These are phyloP conservation scores for Nannochloris sp. DNA, from an alignment of 139 green algal species.

Conservation along the genomic window DNA sequence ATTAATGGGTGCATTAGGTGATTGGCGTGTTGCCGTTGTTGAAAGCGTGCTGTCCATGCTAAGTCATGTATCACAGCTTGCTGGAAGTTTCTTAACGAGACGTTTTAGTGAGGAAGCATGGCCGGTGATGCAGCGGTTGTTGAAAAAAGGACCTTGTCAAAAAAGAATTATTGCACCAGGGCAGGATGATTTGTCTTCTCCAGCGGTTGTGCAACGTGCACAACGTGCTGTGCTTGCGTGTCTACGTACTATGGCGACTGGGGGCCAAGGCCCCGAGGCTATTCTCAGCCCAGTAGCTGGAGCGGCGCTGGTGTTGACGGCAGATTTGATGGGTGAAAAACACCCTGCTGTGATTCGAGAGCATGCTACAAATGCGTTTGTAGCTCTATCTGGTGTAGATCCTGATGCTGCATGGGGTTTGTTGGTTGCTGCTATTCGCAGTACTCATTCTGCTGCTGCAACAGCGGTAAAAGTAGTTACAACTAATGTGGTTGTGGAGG, in stretches of 20 bases:
- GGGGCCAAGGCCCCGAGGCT: background rate
- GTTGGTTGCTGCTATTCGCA: slow-evolving; percentile 21
- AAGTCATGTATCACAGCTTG: slow-evolving; percentile 11
- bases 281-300: slow-evolving; percentile 18
- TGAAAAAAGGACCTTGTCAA: slow-evolving; percentile 24
- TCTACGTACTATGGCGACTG: slow-evolving; percentile 12
- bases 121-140: slow-evolving; percentile 47
- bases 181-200: slow-evolving; percentile 19
- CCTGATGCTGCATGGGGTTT: slow-evolving; percentile 57
- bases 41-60: slow-evolving; percentile 16
- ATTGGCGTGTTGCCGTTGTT: slow-evolving; percentile 38
- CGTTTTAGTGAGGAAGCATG: slow-evolving; percentile 51
- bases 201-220: slow-evolving; percentile 33
- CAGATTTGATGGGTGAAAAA: slow-evolving; percentile 28
- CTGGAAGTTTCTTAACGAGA: slow-evolving; percentile 44
- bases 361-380: slow-evolving; percentile 32
- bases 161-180: slow-evolving; percentile 16
- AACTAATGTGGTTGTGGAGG: too few species aligned
- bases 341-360: slow-evolving; percentile 29
- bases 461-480: background rate
- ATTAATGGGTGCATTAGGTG: slow-evolving; percentile 49
- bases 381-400: slow-evolving; percentile 45
- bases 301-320: slow-evolving; percentile 20
- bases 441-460: too few species aligned
- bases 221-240: slow-evolving; percentile 38